Evolutionary conservation across 2,329 filamentous ascomycete species (phyloP), one percentile per base, ranked within the genome.

Genomic region (Microcyclospora tardicrescens): DNA sequence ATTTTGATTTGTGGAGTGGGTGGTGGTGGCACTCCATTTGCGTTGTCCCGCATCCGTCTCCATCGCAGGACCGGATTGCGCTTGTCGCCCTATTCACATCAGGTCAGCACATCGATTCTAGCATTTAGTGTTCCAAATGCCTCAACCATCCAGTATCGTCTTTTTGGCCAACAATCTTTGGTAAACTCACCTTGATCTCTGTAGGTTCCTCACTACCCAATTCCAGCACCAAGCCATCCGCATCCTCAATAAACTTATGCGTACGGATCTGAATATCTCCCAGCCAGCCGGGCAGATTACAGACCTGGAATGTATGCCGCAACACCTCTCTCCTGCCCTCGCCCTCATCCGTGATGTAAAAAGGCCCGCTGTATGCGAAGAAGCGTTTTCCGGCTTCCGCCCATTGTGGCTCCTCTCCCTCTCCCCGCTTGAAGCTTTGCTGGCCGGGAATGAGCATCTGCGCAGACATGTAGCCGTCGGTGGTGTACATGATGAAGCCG

Each of bases 401-500:
- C 59, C 59, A 61, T 36, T 60, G 57, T 30, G 57, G 49, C 38
- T 61, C 58, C 38, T 60, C 57, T 12, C 53, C 57, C 35, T 56
- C 53, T 11, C 57, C 59, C 15, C 57, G 56, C 42, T 57, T 57
- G 54, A 61, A 61, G 37, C 46, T 51, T 36, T 56, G 49, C 41
- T 62, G 59, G 4, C 57, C 57, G 2, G 59, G 59, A 9, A 58
- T 60, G 33, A 58, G 44, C 47, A 62, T 55, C 41, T 60, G 55
- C 19, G 58, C 58, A 11, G 56, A 58, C 55, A 62, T 58, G 49
- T 62, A 59, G 19, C 59, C 58, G 43, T 61, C 57, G 10, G 58
- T 55, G 0, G 59, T 61, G 47, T 61, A 61, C 48, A 61, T 52
- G 43, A 61, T 60, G 43, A 58, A 58, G 11, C 59, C 59, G 8